Evolutionary conservation across 768 basidiomycete species (phyloP), one percentile per base, ranked within the genome.

Genomic region (Lyophyllum decastes): DNA sequence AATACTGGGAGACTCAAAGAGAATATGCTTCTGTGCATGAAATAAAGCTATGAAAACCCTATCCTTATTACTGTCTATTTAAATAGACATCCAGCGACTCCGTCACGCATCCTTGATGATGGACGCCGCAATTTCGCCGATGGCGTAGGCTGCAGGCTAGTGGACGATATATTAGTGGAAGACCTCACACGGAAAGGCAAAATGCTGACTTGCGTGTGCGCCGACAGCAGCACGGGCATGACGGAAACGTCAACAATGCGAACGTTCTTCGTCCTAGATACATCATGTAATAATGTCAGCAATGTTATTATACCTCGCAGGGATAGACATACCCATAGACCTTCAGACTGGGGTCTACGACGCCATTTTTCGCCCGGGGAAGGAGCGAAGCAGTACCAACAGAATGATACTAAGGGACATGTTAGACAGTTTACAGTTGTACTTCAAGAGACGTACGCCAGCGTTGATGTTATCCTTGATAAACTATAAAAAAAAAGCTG

Each of bases 181-280:
- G 14, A 45, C 27, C 43, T n/a, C 14, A 10, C 10, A 12, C n/a
- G 17, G 40, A 11, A 38, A 16, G 8, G 12, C 7, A n/a, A 54
- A 3, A 14, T 35, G 11, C 56, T 50, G 8, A 64, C 69, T 62
- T 71, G 71, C 4, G 72, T 72, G 60, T 77, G 77, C 24, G 74
- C 70, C 3, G 73, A 72, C 45, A 77, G 59, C 14, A 73, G 73
- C 27, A 79, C 59, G 2, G 81, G 79, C 12, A 79, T 38, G 43
- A 82, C 64, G 2, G 78, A 80, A 2, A 73, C 48, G 60, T 82
- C 82, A 12, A 71, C 78, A 21, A 83, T 78, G 10, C 82, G 77
- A 22, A 82, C 44, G 57, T 82, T 82, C 17, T 57, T 63, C 1
- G 78, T 79, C 14, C 79, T 79, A 59, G 68, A 71, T 0, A 74